Evolutionary conservation across 768 basidiomycete species (phyloP), one percentile per base, ranked within the genome.

Genomic region (Fomitopsis pulvina): DNA sequence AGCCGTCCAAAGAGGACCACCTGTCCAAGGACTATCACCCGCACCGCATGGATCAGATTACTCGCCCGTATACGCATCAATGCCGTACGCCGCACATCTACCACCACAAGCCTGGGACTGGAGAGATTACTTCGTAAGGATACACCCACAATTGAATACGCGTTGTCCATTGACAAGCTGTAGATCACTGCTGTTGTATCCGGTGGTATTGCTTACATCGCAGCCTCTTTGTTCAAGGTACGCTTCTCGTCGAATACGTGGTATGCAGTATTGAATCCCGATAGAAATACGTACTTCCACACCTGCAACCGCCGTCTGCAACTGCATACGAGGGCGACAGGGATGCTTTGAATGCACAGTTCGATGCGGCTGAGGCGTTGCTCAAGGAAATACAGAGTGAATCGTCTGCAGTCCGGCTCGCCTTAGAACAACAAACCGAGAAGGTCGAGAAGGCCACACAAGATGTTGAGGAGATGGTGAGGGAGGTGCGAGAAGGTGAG

Each of bases 81-180:
- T 72, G 53, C 63, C 69, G 14, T 73, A 69, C 59, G 44, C 54
- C 45, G 61, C 63, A 25, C 67, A 77, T 54, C 73, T 73, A 14
- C 68, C 67, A 22, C 60, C 68, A 21, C 80, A 78, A 8, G 73
- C 71, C 51, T 83, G 89, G 79, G 95, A 98, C 66, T 99, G 96
- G 96, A 76, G 94, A 51, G 96, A 99, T 68, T 92, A 95, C 66
- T 99, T 98, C 65, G 93, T 94, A 62, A 61, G 89, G n/a, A n/a
- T n/a, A n/a, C 20, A 25, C 9, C n/a, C n/a, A 4, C n/a, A 11
- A 12, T 6, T 21, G 6, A 10, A 21, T 41, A 7, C 44, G 5
- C 37, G 25, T 7, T n/a, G 16, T 16, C 4, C 6, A 8, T 28
- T 48, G n/a, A 27, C 25, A 26, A 4, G 18, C 18, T 6, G 7